These are phyloP conservation scores for Tylopilus felleus DNA, from an alignment of 768 basidiomycete species.

Conservation along the genomic window DNA sequence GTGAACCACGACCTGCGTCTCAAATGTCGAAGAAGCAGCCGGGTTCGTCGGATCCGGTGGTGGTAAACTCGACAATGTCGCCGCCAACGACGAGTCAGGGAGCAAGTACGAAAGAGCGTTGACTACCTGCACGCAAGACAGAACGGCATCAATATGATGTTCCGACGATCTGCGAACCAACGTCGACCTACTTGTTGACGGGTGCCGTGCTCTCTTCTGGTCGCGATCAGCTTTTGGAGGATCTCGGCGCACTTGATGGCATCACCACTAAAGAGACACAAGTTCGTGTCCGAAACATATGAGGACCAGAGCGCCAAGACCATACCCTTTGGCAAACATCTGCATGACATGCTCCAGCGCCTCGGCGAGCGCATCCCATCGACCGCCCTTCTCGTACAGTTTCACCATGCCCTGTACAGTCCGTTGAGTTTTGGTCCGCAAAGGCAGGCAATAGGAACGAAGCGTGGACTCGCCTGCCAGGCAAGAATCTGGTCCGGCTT, in stretches of 20 bases:
- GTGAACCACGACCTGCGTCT: conserved; percentile 60
- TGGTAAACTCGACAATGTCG: conserved; percentile 63
- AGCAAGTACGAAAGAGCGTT: conserved; percentile 67
- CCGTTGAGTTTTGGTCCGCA: background rate
- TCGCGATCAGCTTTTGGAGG: conserved; percentile 71
- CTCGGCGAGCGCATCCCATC: conserved; percentile 57
- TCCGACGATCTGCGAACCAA: background rate
- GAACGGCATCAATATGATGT: background rate
- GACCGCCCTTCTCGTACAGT: conserved; percentile 62
- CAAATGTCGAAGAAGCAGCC: conserved; percentile 52
- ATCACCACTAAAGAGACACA: conserved; percentile 53
- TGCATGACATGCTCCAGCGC: conserved; percentile 55
- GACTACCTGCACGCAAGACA: conserved; percentile 48
- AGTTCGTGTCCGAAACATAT: background rate
- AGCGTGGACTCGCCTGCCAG: conserved; percentile 62
- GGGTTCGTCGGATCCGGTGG: conserved; percentile 77
- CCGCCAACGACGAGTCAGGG: conserved; percentile 65
- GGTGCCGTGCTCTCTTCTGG: conserved; percentile 59
- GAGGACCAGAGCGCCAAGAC: background rate
- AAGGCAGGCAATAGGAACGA: conserved; percentile 3
- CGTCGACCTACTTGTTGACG: conserved; percentile 46
- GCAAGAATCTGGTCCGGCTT: conserved; percentile 72
- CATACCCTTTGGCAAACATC: conserved; percentile 58
- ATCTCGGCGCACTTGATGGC: conserved; percentile 74
- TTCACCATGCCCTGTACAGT: conserved; percentile 60